These are phyloP conservation scores for Leishmania aethiopica DNA, from an alignment of 208 protist genomes.

Conservation along the genomic window DNA sequence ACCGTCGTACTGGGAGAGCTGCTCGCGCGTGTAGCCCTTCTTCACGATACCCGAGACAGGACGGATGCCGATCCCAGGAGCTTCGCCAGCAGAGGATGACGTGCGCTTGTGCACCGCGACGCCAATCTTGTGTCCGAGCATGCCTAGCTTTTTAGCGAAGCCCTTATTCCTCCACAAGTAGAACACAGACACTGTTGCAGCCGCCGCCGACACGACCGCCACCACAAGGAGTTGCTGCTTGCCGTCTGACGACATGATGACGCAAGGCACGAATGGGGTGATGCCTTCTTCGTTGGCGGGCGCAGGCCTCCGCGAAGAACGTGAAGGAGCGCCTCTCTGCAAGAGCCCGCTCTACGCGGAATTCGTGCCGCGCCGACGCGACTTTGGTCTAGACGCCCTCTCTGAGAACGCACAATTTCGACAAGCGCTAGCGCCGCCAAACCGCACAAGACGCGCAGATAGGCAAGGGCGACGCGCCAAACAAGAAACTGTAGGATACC, in stretches of 20 bases:
- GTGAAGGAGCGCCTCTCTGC: neutral
- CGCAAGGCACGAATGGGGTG: neutral
- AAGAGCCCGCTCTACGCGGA: neutral
- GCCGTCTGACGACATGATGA: conserved; percentile 14
- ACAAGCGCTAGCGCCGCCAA: neutral
- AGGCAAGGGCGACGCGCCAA: neutral
- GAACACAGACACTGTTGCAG: conserved; percentile 12
- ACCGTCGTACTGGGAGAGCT: conserved; percentile 74
- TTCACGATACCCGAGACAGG: conserved; percentile 47
- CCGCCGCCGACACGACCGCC: conserved; percentile 25
- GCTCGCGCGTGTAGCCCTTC: conserved; percentile 70
- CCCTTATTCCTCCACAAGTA: conserved; percentile 34
- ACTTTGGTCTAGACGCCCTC: neutral
- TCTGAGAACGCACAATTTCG: too few relatives aligned
- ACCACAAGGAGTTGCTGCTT: conserved; percentile 21
- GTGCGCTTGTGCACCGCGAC: conserved; percentile 10
- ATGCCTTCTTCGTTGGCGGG: neutral
- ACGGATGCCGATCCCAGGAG: conserved; percentile 40
- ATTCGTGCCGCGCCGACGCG: neutral
- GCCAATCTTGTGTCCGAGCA: conserved; percentile 14
- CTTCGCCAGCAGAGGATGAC: neutral
- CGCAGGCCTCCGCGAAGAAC: neutral
- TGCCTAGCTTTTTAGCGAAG: conserved; percentile 30
- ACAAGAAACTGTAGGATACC: neutral
- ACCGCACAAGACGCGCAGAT: neutral